phyloP scores from a whole-genome alignment of 371 early-diverging fungal species.

The Apophysomyces ossiformis region DNA sequence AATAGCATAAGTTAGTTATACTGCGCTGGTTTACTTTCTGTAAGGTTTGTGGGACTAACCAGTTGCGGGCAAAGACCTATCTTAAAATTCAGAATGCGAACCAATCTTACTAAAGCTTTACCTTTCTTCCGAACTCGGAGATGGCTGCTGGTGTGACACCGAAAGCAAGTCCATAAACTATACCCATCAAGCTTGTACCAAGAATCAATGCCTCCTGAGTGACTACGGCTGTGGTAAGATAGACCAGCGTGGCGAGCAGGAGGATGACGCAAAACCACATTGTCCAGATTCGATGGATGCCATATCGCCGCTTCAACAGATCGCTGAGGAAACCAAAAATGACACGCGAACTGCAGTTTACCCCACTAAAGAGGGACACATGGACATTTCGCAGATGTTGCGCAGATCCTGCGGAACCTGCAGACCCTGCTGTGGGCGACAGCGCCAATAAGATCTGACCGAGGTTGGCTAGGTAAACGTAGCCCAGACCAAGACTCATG shows the following conservation, averaged over 20 bases:
- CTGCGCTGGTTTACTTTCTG: not conserved
- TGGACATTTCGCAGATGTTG: conserved; percentile 44
- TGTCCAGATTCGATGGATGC: conserved; percentile 48
- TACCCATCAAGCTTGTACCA: conserved; percentile 39
- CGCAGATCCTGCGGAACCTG: conserved; percentile 7
- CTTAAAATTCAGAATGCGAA: not conserved
- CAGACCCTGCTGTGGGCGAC: conserved; percentile 11
- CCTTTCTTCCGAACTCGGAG: conserved; percentile 49
- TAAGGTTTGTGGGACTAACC: conserved; percentile 21
- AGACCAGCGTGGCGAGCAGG: conserved; percentile 8
- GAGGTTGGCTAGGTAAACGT: conserved; percentile 48
- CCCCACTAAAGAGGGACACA: conserved; percentile 48
- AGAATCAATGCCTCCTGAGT: conserved; percentile 23
- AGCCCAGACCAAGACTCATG: conserved; percentile 47
- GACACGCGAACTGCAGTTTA: conserved; percentile 52
- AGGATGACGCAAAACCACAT: conserved; percentile 24
- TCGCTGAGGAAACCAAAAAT: conserved; percentile 49
- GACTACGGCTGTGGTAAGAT: conserved; percentile 23
- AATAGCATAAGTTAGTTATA: too few species aligned
- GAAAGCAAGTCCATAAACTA: conserved; percentile 46
- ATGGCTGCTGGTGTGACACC: conserved; percentile 48
- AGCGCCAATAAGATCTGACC: conserved; percentile 41
- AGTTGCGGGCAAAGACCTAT: conserved; percentile 53
- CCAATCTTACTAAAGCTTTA: conserved; percentile 10
- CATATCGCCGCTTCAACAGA: conserved; percentile 36